phyloP scores from a whole-genome alignment of 1,284 basidiomycete species.

The Rhodotorula sp. region DNA sequence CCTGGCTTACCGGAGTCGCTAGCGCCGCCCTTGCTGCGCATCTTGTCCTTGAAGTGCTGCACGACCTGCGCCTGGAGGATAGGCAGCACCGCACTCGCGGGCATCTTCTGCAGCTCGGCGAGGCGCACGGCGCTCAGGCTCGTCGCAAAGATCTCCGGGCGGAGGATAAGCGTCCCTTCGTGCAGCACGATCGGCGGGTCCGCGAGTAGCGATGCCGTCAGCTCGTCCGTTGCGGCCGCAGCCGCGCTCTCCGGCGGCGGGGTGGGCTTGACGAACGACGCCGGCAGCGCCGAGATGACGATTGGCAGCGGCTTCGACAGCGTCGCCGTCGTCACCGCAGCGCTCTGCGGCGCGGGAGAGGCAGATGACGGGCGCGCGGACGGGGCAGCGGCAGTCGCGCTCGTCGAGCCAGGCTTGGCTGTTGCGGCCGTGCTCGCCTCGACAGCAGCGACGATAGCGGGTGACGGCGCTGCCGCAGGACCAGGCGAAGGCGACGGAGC shows the following conservation, averaged over 20 bases:
- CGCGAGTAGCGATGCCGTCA: slow-evolving; percentile 51
- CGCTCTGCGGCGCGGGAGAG: not conserved
- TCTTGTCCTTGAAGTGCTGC: slow-evolving; percentile 76
- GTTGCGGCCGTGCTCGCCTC: not conserved
- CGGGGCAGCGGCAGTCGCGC: not conserved
- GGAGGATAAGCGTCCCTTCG: slow-evolving; percentile 77
- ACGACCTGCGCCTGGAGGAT: slow-evolving; percentile 83
- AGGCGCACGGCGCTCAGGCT: slow-evolving; percentile 73
- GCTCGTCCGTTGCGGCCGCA: slow-evolving; percentile 45
- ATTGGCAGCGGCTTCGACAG: slow-evolving; percentile 58
- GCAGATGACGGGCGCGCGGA: not conserved
- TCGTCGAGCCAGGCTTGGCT: not conserved
- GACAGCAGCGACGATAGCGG: not conserved
- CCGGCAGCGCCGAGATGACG: slow-evolving; percentile 62
- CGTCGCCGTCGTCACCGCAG: not conserved
- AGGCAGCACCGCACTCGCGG: slow-evolving; percentile 77
- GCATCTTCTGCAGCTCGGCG: slow-evolving; percentile 72
- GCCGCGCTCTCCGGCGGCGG: slow-evolving; percentile 46
- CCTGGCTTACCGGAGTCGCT: not conserved
- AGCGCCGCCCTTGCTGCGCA: slow-evolving; percentile 47
- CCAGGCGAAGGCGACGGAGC: not conserved
- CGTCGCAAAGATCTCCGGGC: slow-evolving; percentile 74
- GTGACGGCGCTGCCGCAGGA: not conserved
- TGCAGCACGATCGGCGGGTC: slow-evolving; percentile 78
- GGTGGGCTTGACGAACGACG: slow-evolving; percentile 47